phyloP scores from a whole-genome alignment of 345 rosid genomes.

The Diplotaxis tenuifolia region DNA sequence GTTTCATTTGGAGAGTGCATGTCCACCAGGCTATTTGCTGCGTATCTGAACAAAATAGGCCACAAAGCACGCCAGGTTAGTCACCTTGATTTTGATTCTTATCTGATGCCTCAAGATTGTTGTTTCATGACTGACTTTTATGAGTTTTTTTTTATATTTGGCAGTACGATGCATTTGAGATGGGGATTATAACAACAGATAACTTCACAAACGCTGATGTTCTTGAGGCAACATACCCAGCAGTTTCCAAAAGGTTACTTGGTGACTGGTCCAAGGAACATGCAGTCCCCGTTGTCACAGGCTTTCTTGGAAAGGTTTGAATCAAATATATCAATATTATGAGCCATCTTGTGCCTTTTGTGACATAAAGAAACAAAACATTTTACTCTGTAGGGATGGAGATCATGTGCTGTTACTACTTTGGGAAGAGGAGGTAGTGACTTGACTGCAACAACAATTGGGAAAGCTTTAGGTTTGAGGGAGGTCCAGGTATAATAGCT shows the following conservation, averaged over 20 bases:
- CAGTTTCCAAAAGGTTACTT: constrained; percentile 9
- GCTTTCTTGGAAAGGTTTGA: constrained; percentile 15
- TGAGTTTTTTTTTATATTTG: neutral
- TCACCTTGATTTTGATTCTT: neutral
- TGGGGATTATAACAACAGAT: constrained; percentile 9
- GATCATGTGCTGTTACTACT: constrained; percentile 3
- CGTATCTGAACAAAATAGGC: constrained; percentile 1
- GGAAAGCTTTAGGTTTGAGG: constrained; percentile 6
- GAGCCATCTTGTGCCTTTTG: neutral
- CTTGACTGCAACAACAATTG: constrained; percentile 10
- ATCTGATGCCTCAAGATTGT: neutral
- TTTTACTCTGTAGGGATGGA: neutral
- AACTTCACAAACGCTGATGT: constrained; percentile 3
- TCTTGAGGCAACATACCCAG: constrained; percentile 6
- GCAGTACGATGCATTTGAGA: constrained; percentile 8
- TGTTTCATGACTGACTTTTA: neutral
- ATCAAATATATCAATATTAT: neutral
- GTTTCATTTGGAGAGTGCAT: constrained; percentile 17
- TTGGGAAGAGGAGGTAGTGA: constrained; percentile 13
- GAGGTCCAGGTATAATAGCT: constrained; percentile 5
- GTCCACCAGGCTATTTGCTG: constrained; percentile 7
- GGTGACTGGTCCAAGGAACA: constrained; percentile 1
- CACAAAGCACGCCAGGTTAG: constrained; percentile 1
- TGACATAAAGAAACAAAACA: neutral
- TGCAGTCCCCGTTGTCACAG: neutral